Evolutionary conservation across 371 early-diverging fungal genomes (phyloP), one percentile per base, ranked within the genome.

Genomic region (Actinomucor elegans): DNA sequence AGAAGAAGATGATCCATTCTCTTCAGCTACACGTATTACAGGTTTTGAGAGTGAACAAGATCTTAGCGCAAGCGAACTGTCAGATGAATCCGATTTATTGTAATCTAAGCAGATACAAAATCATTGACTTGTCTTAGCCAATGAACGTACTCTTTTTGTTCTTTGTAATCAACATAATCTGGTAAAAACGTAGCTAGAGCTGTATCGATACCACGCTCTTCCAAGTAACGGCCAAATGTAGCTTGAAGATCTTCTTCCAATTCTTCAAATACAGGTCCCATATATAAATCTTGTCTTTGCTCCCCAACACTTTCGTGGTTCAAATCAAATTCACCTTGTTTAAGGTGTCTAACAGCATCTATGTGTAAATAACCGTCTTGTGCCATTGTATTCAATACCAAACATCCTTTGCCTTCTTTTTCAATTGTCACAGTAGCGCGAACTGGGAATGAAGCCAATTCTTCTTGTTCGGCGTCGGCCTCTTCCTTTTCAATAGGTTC

Each of bases 111-210:
- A 45, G 86, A 77, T 34, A 95, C 84, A 67, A 94, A 94, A 33
- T 78, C 74, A 61, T 84, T 83, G 45, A 95, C 86, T 36, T 84
- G 76, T 54, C 85, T 75, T 34, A 97, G 77, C 97, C 97, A 97
- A 57, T 74, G 62, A 12, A 83, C 72, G 72, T 97, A 97, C 80
- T 97, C 97, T 55, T 82, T 78, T 80, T 94, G 95, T 73, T 97
- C 97, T 86, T 96, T 97, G 82, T 80, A 84, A 73, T 93, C 94
- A 52, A 94, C 83, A 71, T 91, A 97, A 57, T 77, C 83, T 44
- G 92, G 89, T 52, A 97, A 84, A 67, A 94, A 93, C 55, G 84
- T 80, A 38, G 93, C 89, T 41, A 94, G 75, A 7, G 79, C 86
- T 20, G 86, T 79, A 55, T 92, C 86, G 57, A 97, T 83, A 48